These are phyloP conservation scores for Aureobasidium sp. DNA, from an alignment of 2,329 filamentous ascomycete species.

Conservation along the genomic window DNA sequence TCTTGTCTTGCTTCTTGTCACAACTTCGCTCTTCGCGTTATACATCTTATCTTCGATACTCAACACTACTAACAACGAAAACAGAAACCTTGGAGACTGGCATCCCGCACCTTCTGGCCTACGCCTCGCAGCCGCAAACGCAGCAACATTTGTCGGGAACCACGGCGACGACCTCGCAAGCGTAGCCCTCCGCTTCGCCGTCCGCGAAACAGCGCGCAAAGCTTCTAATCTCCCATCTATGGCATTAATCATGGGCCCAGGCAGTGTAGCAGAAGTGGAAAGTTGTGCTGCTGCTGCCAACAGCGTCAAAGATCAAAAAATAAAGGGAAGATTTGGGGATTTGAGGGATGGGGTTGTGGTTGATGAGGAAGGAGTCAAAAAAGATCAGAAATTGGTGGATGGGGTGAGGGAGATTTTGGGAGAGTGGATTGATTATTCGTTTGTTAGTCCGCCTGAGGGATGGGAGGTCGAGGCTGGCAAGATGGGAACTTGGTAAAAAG, in stretches of 20 bases:
- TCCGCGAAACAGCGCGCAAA: background rate
- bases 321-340: background rate
- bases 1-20: background rate
- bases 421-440: conserved; percentile 12
- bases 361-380: background rate
- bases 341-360: background rate
- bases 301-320: background rate
- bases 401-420: conserved; percentile 5
- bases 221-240: background rate
- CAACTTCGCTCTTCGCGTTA: too few relatives aligned
- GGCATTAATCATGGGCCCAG: conserved; percentile 6
- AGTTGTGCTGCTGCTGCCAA: conserved; percentile 5
- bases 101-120: conserved; percentile 12
- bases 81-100: conserved; percentile 9
- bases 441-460: conserved; percentile 1
- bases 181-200: conserved; percentile 11
- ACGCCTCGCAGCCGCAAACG: background rate
- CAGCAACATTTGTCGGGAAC: background rate
- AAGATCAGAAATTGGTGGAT: conserved; percentile 2
- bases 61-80: background rate
- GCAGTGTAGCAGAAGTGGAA: conserved; percentile 4
- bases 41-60: too few relatives aligned
- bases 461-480: conserved; percentile 5
- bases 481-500: background rate
- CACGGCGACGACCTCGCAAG: background rate